Evolutionary conservation across 2,329 filamentous ascomycete genomes (phyloP).

Genomic region (Emmonsia crescens): DNA sequence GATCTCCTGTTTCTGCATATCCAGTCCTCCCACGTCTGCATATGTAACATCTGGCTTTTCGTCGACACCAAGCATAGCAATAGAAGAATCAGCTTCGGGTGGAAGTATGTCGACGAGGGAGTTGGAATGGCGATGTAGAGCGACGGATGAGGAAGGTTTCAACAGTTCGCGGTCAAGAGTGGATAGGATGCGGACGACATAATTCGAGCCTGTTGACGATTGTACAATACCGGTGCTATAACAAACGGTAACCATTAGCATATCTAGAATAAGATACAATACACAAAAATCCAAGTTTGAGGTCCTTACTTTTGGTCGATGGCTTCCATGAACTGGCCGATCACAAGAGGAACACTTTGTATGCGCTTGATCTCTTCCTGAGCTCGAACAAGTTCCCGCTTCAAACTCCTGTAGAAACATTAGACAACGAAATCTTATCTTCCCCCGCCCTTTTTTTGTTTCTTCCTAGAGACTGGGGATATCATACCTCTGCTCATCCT

Average conservation of each 20-base stretch:
- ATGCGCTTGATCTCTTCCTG: slow-evolving; percentile 99
- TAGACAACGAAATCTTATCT: slow-evolving; percentile 11
- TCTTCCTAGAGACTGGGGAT: not conserved
- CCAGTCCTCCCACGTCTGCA: slow-evolving; percentile 89
- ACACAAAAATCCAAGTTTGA: not conserved
- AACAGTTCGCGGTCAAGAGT: slow-evolving; percentile 96
- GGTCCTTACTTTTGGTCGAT: slow-evolving; percentile 87
- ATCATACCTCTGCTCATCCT: slow-evolving; percentile 83
- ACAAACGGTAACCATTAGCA: slow-evolving; percentile 1
- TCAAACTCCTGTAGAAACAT: slow-evolving; percentile 59
- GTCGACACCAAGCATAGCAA: slow-evolving; percentile 91
- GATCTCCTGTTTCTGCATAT: slow-evolving; percentile 99
- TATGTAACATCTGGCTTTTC: slow-evolving; percentile 99
- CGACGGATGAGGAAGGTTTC: slow-evolving; percentile 95
- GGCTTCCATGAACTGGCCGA: slow-evolving; percentile 99
- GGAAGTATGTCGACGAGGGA: slow-evolving; percentile 96
- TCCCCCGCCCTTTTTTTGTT: not conserved
- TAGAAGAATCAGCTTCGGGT: slow-evolving; percentile 97
- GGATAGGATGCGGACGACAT: slow-evolving; percentile 94
- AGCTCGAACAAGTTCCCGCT: slow-evolving; percentile 90
- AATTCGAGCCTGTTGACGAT: slow-evolving; percentile 96
- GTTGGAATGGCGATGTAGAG: slow-evolving; percentile 95
- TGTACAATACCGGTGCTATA: slow-evolving; percentile 91
- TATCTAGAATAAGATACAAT: not conserved
- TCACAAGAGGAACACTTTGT: slow-evolving; percentile 93